Evolutionary conservation across 805 yeast genomes (phyloP).

Genomic region (Suhomyces kilbournensis): DNA sequence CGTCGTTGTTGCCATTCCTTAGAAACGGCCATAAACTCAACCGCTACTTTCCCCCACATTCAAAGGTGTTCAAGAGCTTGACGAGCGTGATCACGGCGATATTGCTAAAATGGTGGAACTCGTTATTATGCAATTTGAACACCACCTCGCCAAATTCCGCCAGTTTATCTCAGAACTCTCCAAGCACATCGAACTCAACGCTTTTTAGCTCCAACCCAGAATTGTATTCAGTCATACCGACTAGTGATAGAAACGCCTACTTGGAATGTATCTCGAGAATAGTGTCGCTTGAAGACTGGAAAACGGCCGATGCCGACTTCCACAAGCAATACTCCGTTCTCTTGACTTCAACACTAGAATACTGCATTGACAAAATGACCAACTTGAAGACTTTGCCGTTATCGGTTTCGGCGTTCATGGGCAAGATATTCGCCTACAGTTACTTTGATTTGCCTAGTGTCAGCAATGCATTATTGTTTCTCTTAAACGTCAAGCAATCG

Average conservation of each 20-base stretch:
- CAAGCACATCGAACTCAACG: not conserved
- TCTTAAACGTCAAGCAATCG: constrained; percentile 52
- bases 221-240: constrained; percentile 28
- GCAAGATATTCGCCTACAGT: constrained; percentile 66
- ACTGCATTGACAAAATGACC: constrained; percentile 46
- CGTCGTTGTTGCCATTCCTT: constrained; percentile 45
- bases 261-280: constrained; percentile 54
- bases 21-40: constrained; percentile 26
- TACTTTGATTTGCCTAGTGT: constrained; percentile 55
- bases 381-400: constrained; percentile 50
- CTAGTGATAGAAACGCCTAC: constrained; percentile 50
- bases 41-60: constrained; percentile 14
- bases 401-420: constrained; percentile 62
- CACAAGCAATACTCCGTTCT: constrained; percentile 25
- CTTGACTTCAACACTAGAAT: constrained; percentile 52
- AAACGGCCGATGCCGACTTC: constrained; percentile 21
- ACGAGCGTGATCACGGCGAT: constrained; percentile 30
- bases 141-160: not conserved
- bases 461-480: constrained; percentile 54
- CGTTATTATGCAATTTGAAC: constrained; percentile 29
- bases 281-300: constrained; percentile 48
- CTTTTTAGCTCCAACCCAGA: not conserved
- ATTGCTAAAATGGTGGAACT: constrained; percentile 53
- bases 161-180: not conserved
- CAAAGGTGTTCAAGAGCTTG: constrained; percentile 31